Percentiles rank a stretch among this genome's conserved stretches.
Evolutionary conservation across 345 rosid species (phyloP).

Genomic region (Eucalyptus polybractea): DNA sequence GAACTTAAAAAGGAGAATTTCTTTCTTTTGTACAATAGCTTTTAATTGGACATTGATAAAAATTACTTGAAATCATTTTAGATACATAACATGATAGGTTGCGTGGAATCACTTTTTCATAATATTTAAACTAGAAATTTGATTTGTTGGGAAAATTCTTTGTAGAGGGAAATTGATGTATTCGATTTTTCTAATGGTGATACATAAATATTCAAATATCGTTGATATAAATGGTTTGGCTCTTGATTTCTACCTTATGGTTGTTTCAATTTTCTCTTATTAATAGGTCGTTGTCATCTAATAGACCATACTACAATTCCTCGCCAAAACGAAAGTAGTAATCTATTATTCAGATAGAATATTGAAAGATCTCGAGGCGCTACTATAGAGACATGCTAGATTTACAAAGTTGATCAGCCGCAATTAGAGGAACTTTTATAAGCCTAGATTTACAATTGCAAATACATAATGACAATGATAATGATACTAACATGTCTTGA

Average conservation of each 20-base stretch:
- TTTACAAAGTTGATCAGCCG: neutral
- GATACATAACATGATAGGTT: neutral
- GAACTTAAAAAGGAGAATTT: neutral
- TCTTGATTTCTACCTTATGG: neutral
- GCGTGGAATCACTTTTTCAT: accelerated
- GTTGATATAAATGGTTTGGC: neutral
- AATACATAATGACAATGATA: neutral
- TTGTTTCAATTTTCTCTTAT: neutral
- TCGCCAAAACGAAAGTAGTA: neutral
- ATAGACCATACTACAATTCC: neutral
- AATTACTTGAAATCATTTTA: neutral
- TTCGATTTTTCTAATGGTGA: neutral
- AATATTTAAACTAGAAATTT: neutral
- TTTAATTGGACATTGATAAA: neutral
- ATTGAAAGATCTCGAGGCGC: neutral
- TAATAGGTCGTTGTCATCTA: accelerated
- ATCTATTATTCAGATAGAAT: neutral
- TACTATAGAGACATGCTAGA: neutral
- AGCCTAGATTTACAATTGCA: neutral
- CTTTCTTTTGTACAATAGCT: neutral
- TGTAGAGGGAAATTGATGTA: neutral
- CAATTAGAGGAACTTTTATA: neutral
- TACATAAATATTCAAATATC: neutral
- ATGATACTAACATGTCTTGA: neutral
- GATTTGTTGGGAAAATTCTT: neutral